Evolutionary conservation across 805 yeast genomes (phyloP).

Genomic region (Yarrowia yakushimensis): DNA sequence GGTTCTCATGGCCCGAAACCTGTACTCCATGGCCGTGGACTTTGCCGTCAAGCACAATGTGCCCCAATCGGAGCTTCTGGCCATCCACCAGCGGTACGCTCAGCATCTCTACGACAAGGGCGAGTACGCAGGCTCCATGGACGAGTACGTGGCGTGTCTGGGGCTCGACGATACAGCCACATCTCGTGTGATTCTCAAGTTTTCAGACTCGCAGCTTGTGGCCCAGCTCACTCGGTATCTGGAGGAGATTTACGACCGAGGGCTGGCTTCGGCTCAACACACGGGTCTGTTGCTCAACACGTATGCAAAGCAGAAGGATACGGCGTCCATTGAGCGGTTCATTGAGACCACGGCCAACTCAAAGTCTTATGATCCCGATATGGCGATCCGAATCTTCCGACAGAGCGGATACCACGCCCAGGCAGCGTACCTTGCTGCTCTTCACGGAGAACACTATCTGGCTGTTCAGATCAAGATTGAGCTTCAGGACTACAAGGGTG

Average conservation of each 20-base stretch:
- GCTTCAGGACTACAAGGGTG: slow-evolving; percentile 54
- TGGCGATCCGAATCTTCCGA: slow-evolving; percentile 64
- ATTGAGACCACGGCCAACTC: slow-evolving; percentile 38
- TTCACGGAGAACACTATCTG: slow-evolving; percentile 65
- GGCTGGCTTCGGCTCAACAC: slow-evolving; percentile 70
- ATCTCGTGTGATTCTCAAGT: slow-evolving; percentile 74
- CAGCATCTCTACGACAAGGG: slow-evolving; percentile 66
- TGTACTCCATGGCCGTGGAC: slow-evolving; percentile 68
- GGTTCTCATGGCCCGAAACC: slow-evolving; percentile 62
- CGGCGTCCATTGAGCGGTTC: slow-evolving; percentile 55
- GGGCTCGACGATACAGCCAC: slow-evolving; percentile 41
- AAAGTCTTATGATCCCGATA: slow-evolving; percentile 51
- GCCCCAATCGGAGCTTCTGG: slow-evolving; percentile 36
- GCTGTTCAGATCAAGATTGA: slow-evolving; percentile 78
- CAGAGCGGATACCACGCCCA: slow-evolving; percentile 65
- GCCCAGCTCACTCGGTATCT: slow-evolving; percentile 60
- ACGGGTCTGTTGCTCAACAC: slow-evolving; percentile 74
- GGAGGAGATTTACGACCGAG: slow-evolving; percentile 53
- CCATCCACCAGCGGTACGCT: slow-evolving; percentile 59
- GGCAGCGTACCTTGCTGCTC: slow-evolving; percentile 67
- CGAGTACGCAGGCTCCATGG: slow-evolving; percentile 64
- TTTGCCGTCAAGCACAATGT: slow-evolving; percentile 48
- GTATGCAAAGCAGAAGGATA: slow-evolving; percentile 68
- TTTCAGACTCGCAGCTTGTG: slow-evolving; percentile 73
- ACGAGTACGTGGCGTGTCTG: slow-evolving; percentile 65